A percentile compares a stretch with the other conserved stretches of the same genome.
These are phyloP conservation scores for Ampelocalamus luodianensis DNA, from an alignment of 176 grass and related monocot species.

Conservation along the genomic window DNA sequence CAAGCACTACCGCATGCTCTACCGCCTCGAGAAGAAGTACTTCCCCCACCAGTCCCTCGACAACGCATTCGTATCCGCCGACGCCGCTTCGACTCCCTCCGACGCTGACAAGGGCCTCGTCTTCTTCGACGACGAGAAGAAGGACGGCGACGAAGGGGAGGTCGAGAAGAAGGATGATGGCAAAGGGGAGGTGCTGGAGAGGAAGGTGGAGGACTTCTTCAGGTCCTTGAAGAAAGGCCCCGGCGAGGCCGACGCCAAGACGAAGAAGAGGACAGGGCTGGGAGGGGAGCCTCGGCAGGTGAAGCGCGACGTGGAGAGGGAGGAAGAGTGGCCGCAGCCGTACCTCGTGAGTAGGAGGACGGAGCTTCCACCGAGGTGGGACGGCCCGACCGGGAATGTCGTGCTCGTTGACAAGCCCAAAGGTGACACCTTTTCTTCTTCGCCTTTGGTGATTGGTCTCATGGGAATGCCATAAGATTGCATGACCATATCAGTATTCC, in stretches of 20 bases:
- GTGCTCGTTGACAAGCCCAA: constrained; percentile 96
- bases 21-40: constrained; percentile 98
- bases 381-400: constrained; percentile 74
- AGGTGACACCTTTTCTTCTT: constrained; percentile 41
- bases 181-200: constrained; percentile 50
- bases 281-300: constrained; percentile 30
- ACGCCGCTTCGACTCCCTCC: constrained; percentile 22
- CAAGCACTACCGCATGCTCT: constrained; percentile 97
- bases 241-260: not conserved
- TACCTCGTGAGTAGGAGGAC: constrained; percentile 71
- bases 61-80: constrained; percentile 76
- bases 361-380: constrained; percentile 88
- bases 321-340: constrained; percentile 48
- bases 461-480: not conserved
- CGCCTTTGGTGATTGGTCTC: not conserved
- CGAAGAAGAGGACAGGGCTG: constrained; percentile 11
- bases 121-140: constrained; percentile 76
- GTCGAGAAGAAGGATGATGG: constrained; percentile 21
- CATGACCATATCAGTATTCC: not conserved
- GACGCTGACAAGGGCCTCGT: constrained; percentile 65
- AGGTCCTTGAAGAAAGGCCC: constrained; percentile 73
- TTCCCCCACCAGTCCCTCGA: constrained; percentile 92
- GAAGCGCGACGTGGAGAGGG: constrained; percentile 21
- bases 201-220: constrained; percentile 95
- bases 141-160: not conserved